Conservation (phyloP, 2,329 filamentous ascomycete species). For the Pseudogymnoascus sp. region DNA sequence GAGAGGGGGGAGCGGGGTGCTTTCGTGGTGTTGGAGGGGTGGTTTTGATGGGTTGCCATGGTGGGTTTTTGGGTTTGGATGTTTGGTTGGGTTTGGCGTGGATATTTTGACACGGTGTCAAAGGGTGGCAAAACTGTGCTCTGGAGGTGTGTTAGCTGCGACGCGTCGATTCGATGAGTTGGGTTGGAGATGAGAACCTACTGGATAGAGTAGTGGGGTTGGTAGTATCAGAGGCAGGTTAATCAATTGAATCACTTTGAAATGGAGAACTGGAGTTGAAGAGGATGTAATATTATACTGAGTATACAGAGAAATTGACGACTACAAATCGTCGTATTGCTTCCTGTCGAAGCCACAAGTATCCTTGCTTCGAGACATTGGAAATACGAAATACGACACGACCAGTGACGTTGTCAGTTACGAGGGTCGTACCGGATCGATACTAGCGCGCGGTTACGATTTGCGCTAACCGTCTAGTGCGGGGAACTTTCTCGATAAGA, state of each 20-base stretch:
- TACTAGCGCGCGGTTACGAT: background rate
- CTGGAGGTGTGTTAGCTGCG: background rate
- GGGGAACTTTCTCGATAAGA: background rate
- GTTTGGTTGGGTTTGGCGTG: background rate
- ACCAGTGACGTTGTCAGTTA: constrained; percentile 5
- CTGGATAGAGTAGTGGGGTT: background rate
- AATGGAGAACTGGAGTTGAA: background rate
- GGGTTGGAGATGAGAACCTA: background rate
- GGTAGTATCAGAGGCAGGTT: background rate
- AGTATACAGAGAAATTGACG: background rate
- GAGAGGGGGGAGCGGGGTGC: background rate
- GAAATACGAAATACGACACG: background rate
- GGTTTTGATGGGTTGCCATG: background rate
- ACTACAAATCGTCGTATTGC: background rate
- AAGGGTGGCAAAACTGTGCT: background rate
- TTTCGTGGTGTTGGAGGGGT: background rate
- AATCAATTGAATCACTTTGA: background rate
- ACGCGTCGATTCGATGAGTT: background rate
- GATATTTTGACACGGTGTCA: background rate
- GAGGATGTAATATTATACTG: background rate
- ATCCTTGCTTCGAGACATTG: background rate
- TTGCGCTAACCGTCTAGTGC: background rate
- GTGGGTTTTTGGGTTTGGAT: background rate
- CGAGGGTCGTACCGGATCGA: background rate
- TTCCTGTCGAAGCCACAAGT: background rate